Evolutionary conservation across 495 filamentous ascomycete species (phyloP).

Genomic region (Venustampulla echinocandica): DNA sequence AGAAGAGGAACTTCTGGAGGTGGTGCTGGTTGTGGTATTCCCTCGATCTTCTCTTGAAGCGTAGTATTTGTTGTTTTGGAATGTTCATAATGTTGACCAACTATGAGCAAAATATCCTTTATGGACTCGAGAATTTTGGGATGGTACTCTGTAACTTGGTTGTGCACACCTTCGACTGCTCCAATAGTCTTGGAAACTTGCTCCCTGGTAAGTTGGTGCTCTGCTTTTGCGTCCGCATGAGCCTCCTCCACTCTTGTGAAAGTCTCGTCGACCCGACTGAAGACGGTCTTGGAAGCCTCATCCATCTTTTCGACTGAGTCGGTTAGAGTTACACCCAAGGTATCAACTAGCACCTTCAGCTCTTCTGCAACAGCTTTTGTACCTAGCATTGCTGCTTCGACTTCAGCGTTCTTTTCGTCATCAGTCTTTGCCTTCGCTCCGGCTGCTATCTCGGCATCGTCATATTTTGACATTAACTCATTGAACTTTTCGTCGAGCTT

Average conservation of each 20-base stretch:
- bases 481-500: slow-evolving; percentile 77
- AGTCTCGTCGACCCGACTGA: slow-evolving; percentile 67
- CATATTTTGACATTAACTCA: slow-evolving; percentile 71
- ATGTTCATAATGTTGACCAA: slow-evolving; percentile 74
- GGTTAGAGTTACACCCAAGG: slow-evolving; percentile 72
- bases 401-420: slow-evolving; percentile 54
- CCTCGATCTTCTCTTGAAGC: slow-evolving; percentile 46
- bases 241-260: slow-evolving; percentile 69
- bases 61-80: slow-evolving; percentile 39
- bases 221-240: slow-evolving; percentile 58
- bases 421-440: slow-evolving; percentile 61
- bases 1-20: slow-evolving; percentile 24
- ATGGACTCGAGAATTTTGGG: slow-evolving; percentile 77
- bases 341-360: slow-evolving; percentile 72
- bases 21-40: slow-evolving; percentile 26
- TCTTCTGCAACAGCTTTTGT: slow-evolving; percentile 79
- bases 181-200: slow-evolving; percentile 62
- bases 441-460: slow-evolving; percentile 62
- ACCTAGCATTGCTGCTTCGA: slow-evolving; percentile 58
- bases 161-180: slow-evolving; percentile 67
- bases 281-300: slow-evolving; percentile 75
- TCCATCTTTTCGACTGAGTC: slow-evolving; percentile 77
- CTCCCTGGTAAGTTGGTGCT: slow-evolving; percentile 68
- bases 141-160: slow-evolving; percentile 66
- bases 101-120: slow-evolving; percentile 70